Conservation (phyloP, 2,329 filamentous ascomycete genomes). For the Ophiostoma triangulosporum region DNA sequence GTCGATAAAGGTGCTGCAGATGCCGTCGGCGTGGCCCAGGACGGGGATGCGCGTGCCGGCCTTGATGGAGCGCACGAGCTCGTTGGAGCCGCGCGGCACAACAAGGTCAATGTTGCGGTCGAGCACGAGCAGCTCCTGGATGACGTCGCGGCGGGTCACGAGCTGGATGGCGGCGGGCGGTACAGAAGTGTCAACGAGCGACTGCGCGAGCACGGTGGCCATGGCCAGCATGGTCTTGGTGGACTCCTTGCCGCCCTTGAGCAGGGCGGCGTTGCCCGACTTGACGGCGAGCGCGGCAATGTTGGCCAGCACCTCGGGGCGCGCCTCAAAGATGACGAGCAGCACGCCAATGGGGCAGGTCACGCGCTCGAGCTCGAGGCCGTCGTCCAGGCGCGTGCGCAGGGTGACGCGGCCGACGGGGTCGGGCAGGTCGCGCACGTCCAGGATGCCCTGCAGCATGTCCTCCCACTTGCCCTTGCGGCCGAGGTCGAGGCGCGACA, state of each 20-base stretch:
- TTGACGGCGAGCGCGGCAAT: conserved; percentile 94
- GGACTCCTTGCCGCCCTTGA: conserved; percentile 95
- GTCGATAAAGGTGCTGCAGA: conserved; percentile 80
- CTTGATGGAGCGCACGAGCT: conserved; percentile 83
- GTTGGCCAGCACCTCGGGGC: conserved; percentile 96
- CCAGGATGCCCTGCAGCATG: conserved; percentile 89
- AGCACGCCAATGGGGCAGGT: conserved; percentile 95
- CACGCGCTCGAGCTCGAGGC: conserved; percentile 71
- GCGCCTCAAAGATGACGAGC: conserved; percentile 94
- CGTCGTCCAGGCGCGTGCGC: conserved; percentile 75
- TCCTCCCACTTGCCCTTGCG: conserved; percentile 91
- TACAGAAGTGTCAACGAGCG: conserved; percentile 78
- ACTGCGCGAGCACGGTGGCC: conserved; percentile 66
- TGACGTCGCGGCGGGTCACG: conserved; percentile 82
- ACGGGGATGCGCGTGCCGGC: conserved; percentile 86
- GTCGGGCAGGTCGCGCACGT: conserved; percentile 73
- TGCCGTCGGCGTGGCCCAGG: conserved; percentile 86
- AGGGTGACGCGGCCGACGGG: conserved; percentile 80
- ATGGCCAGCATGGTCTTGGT: conserved; percentile 92
- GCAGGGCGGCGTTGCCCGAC: conserved; percentile 89
- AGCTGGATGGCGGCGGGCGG: conserved; percentile 84
- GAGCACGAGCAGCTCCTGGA: conserved; percentile 73
- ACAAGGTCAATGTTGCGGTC: conserved; percentile 88
- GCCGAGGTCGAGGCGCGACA: conserved; percentile 77
- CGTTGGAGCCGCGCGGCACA: conserved; percentile 82